phyloP scores from a whole-genome alignment of 2,329 filamentous ascomycete genomes.

The Phaeosphaeriaceae sp. region DNA sequence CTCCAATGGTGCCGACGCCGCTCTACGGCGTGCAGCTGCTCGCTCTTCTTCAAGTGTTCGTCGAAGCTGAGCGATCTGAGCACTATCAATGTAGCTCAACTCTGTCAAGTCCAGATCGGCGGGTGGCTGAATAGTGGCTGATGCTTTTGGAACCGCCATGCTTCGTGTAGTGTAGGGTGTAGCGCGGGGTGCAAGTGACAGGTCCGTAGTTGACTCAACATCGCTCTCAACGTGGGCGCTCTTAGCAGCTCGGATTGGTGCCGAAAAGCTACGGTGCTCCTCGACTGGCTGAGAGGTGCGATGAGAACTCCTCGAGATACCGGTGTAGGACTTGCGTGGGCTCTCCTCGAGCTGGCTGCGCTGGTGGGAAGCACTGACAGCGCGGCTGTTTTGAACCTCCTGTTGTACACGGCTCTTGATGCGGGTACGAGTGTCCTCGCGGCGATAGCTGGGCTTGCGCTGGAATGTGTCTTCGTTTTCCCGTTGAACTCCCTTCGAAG shows the following conservation, averaged over 20 bases:
- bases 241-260: constrained; percentile 32
- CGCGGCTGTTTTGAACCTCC: constrained; percentile 43
- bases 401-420: constrained; percentile 42
- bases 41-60: constrained; percentile 64
- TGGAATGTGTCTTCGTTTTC: constrained; percentile 24
- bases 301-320: constrained; percentile 24
- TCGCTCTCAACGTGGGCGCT: constrained; percentile 38
- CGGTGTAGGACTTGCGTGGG: constrained; percentile 35
- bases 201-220: constrained; percentile 49
- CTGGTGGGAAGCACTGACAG: constrained; percentile 25
- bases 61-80: constrained; percentile 61
- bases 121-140: constrained; percentile 35
- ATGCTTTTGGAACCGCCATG: constrained; percentile 20
- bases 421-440: constrained; percentile 42
- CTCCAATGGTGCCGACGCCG: constrained; percentile 24
- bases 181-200: constrained; percentile 45
- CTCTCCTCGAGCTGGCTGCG: constrained; percentile 24
- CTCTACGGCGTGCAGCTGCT: constrained; percentile 47
- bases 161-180: constrained; percentile 38
- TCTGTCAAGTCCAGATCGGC: constrained; percentile 55
- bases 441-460: constrained; percentile 37
- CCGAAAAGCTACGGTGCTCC: constrained; percentile 37
- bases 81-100: constrained; percentile 61
- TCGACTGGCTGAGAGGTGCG: constrained; percentile 21
- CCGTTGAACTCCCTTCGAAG: constrained; percentile 24